A percentile compares a stretch with the other conserved stretches of the same genome.
These are phyloP conservation scores for Trametes cubensis DNA, from an alignment of 768 basidiomycete genomes.

Conservation along the genomic window DNA sequence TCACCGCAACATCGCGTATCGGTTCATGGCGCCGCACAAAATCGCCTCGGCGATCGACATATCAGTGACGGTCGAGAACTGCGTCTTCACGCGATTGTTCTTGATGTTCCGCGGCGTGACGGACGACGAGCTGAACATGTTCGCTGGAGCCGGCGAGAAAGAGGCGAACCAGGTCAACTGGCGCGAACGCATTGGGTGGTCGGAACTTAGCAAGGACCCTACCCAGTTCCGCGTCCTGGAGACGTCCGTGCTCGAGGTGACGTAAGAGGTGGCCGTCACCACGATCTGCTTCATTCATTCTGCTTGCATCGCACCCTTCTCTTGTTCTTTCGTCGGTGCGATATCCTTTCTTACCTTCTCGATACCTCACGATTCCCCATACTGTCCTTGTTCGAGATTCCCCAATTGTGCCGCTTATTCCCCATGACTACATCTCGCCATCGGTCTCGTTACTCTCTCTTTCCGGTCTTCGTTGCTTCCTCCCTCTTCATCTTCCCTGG, in stretches of 20 bases:
- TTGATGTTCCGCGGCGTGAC: slow-evolving; percentile 82
- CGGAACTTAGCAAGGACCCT: slow-evolving; percentile 76
- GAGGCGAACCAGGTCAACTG: slow-evolving; percentile 82
- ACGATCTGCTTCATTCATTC: background rate
- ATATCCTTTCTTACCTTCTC: slow-evolving; percentile 8
- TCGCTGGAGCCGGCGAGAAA: slow-evolving; percentile 81
- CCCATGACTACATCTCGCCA: background rate
- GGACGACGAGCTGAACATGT: slow-evolving; percentile 77
- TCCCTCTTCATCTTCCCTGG: slow-evolving; percentile 1
- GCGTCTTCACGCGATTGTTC: slow-evolving; percentile 82
- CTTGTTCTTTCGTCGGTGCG: background rate
- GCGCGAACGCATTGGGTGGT: slow-evolving; percentile 80
- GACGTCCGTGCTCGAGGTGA: slow-evolving; percentile 74
- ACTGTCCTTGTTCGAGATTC: background rate
- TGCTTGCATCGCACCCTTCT: background rate
- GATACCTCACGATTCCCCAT: slow-evolving; percentile 12
- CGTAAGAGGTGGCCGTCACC: slow-evolving; percentile 17
- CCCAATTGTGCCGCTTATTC: background rate
- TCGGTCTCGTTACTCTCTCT: background rate
- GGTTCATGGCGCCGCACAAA: slow-evolving; percentile 78
- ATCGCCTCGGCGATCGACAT: slow-evolving; percentile 89
- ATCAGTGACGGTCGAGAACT: slow-evolving; percentile 77
- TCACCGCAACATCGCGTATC: slow-evolving; percentile 88
- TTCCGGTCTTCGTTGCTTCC: background rate
- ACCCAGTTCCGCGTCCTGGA: slow-evolving; percentile 78